Conservation (phyloP, 495 filamentous ascomycete genomes). For the Pseudevernia furfuracea region DNA sequence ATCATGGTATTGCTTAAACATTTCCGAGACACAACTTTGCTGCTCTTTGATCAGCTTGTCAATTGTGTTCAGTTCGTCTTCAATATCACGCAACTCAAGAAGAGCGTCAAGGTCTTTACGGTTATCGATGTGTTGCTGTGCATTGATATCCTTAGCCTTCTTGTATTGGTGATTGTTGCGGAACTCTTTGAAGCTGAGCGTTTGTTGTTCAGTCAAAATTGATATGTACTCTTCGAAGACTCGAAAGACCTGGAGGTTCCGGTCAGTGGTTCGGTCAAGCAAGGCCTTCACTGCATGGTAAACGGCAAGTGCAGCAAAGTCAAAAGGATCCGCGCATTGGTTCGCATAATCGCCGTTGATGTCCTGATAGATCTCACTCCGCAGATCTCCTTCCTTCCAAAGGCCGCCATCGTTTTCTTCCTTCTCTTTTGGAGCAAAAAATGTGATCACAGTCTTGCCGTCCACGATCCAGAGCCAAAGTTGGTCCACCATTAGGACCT, state of each 20-base stretch:
- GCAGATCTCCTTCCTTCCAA: constrained; percentile 45
- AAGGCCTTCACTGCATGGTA: constrained; percentile 57
- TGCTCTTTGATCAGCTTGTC: constrained; percentile 53
- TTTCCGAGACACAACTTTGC: constrained; percentile 41
- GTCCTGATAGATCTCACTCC: constrained; percentile 60
- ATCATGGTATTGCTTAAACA: constrained; percentile 38
- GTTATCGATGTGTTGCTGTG: constrained; percentile 33
- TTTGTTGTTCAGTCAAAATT: constrained; percentile 58
- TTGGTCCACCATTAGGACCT: constrained; percentile 64
- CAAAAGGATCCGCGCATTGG: constrained; percentile 54
- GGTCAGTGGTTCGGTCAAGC: constrained; percentile 49
- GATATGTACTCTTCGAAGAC: constrained; percentile 63
- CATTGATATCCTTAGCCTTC: constrained; percentile 18
- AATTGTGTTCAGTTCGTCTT: constrained; percentile 56
- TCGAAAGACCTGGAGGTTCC: constrained; percentile 55
- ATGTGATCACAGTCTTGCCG: constrained; percentile 24
- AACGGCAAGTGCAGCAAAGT: constrained; percentile 55
- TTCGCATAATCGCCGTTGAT: constrained; percentile 59
- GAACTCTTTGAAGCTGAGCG: constrained; percentile 55
- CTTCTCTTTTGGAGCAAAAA: constrained; percentile 24
- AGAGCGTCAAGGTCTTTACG: constrained; percentile 56
- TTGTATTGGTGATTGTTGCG: constrained; percentile 31
- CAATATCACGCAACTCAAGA: constrained; percentile 57
- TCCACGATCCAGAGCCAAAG: constrained; percentile 63
- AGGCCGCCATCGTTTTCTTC: constrained; percentile 22